Base-by-base conservation (phyloP, 495 filamentous ascomycete genomes). In the Rhypophila decipiens region DNA sequence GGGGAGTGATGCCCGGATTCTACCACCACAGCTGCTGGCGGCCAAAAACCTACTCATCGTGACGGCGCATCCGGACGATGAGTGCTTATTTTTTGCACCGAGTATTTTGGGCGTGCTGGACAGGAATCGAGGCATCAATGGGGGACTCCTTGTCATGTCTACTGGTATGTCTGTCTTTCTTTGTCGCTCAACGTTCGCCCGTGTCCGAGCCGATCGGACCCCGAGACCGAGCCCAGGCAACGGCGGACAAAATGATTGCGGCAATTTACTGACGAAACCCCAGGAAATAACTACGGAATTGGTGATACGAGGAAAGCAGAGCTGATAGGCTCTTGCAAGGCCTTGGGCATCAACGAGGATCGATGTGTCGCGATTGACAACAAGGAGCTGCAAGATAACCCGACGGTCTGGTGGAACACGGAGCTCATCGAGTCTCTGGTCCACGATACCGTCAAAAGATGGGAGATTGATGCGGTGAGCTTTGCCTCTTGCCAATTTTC, bases 51-150 rank as follows among this genome's bases (percentile, higher is more conserved):
- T 68, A 1, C 40, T 71, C 29, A 52, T 71, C 47, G 62, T 71
- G 15, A 68, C 65, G 27, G 68, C 68, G 1, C 68, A 71, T 51
- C 68, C 68, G 4, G 68, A 71, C 52, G 68, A 71, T 39, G 68
- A 71, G 47, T 69, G 66, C 33, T 55, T 71, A 12, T 71, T 71
- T 46, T 71, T 71, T 43, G 40, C 63, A 1, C 68, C 68, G 10
- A 68, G 58, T 55, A 67, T 69, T 8, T 35, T 71, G 23, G 60
- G 65, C n/a, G 49, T 65, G n/a, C 54, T 68, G 18, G 60, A 63
- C 41, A 37, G 63, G n/a, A 68, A 64, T 35, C 53, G 29, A 9
- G 45, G 39, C 10, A 50, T 59, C 11, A 62, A 46, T 7, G 65
- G 66, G 1, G 56, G 60, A 2, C 39, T 71, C 35, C 44, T 71